phyloP scores from a whole-genome alignment of 257 asterid species.

The Ocimum tenuiflorum region DNA sequence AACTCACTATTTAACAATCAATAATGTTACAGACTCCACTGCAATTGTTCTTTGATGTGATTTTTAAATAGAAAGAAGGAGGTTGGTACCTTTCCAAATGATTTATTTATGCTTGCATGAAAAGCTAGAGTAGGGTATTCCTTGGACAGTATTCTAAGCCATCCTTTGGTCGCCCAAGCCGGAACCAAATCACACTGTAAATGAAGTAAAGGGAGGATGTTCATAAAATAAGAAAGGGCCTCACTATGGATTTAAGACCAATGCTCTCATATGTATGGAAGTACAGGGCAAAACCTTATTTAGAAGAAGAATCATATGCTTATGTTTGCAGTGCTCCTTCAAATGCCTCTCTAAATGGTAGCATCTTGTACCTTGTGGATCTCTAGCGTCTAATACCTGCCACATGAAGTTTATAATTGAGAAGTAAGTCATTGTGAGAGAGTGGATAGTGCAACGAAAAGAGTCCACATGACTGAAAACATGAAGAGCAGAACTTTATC shows the following conservation, averaged over 20 bases:
- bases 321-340: constrained; percentile 86
- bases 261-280: not conserved
- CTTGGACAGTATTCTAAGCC: constrained; percentile 79
- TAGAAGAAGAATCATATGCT: constrained; percentile 77
- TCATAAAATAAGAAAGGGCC: not conserved
- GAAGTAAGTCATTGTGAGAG: not conserved
- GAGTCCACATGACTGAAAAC: not conserved
- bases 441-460: not conserved
- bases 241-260: not conserved
- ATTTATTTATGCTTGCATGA: constrained; percentile 89
- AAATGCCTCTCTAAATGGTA: constrained; percentile 92
- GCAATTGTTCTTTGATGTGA: not conserved
- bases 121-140: constrained; percentile 93
- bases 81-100: constrained; percentile 81
- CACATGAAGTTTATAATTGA: not conserved
- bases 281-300: constrained; percentile 52
- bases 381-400: constrained; percentile 96
- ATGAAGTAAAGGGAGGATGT: not conserved
- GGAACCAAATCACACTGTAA: constrained; percentile 93
- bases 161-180: constrained; percentile 91
- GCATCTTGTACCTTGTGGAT: constrained; percentile 96
- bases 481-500: not conserved
- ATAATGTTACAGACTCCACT: not conserved
- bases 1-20: not conserved
- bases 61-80: not conserved